phyloP scores from a whole-genome alignment of 2,329 filamentous ascomycete genomes.

The Colletotrichum cuscutae region DNA sequence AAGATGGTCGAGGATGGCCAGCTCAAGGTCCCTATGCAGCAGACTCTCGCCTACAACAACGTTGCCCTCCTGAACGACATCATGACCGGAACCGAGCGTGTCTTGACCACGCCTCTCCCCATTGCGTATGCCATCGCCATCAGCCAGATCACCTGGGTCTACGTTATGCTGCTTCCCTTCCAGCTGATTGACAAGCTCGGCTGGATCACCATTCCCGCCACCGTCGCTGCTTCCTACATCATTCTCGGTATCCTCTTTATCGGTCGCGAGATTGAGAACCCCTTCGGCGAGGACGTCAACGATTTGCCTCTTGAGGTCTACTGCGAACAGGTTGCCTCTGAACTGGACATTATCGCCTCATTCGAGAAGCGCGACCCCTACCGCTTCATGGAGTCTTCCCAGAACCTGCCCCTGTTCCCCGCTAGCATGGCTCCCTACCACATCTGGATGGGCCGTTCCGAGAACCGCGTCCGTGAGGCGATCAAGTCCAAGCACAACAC shows the following conservation, averaged over 20 bases:
- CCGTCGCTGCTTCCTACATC: constrained; percentile 79
- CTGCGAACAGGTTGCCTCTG: constrained; percentile 78
- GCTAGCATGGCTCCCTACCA: constrained; percentile 53
- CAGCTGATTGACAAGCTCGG: constrained; percentile 73
- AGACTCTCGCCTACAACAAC: constrained; percentile 69
- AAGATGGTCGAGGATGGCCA: constrained; percentile 65
- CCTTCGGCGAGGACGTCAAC: constrained; percentile 86
- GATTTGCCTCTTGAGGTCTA: constrained; percentile 81
- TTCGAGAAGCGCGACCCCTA: constrained; percentile 35
- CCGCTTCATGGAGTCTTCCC: constrained; percentile 49
- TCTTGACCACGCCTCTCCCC: constrained; percentile 84
- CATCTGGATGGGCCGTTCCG: constrained; percentile 53
- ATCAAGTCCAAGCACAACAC: constrained; percentile 52
- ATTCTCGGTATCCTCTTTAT: constrained; percentile 81
- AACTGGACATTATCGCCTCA: constrained; percentile 77
- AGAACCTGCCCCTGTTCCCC: constrained; percentile 67
- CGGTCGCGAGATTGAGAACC: constrained; percentile 85
- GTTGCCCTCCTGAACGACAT: constrained; percentile 77
- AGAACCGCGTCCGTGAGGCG: constrained; percentile 49
- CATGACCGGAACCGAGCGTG: constrained; percentile 77
- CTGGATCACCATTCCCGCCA: constrained; percentile 84
- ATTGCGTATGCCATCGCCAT: constrained; percentile 87
- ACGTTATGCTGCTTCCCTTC: constrained; percentile 84
- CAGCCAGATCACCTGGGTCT: constrained; percentile 87
- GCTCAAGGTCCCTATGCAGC: constrained; percentile 66